phyloP scores from a whole-genome alignment of 2,329 filamentous ascomycete genomes.

The Davidsoniella virescens region DNA sequence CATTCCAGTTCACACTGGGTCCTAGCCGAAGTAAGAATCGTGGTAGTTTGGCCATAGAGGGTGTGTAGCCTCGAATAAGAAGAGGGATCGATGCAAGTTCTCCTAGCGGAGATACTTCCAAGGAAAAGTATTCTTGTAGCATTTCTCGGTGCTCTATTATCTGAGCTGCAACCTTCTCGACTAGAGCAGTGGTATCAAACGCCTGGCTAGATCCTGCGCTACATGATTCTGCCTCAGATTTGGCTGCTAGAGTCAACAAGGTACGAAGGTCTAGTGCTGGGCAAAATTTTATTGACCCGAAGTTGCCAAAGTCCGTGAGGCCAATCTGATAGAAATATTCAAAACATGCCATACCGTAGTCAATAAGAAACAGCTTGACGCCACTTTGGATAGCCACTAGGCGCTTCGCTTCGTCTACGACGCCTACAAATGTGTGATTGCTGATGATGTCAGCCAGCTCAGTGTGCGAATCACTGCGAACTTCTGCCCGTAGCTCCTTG shows the following conservation, averaged over 20 bases:
- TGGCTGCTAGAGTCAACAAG: constrained; percentile 56
- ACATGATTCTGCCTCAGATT: constrained; percentile 41
- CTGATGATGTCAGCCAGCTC: constrained; percentile 77
- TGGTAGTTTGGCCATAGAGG: constrained; percentile 71
- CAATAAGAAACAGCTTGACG: constrained; percentile 79
- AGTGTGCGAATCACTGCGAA: constrained; percentile 68
- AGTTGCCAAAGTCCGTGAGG: constrained; percentile 90
- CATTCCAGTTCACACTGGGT: constrained; percentile 71
- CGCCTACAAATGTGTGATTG: constrained; percentile 78
- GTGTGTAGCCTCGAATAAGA: constrained; percentile 76
- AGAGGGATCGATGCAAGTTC: constrained; percentile 67
- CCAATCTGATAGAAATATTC: constrained; percentile 95
- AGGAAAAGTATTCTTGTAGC: constrained; percentile 80
- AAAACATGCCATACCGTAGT: constrained; percentile 73
- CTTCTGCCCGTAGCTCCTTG: constrained; percentile 65
- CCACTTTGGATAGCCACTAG: constrained; percentile 88
- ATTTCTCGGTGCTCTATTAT: constrained; percentile 67
- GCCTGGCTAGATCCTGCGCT: constrained; percentile 29
- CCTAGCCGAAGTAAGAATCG: constrained; percentile 77
- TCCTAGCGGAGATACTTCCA: constrained; percentile 65
- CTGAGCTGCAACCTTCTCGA: constrained; percentile 47
- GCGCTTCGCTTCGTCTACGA: constrained; percentile 74
- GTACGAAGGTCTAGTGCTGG: constrained; percentile 56
- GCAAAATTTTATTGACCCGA: constrained; percentile 66
- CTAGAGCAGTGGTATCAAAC: constrained; percentile 51